Conservation (phyloP, 495 filamentous ascomycete species). For the Monascus purpureus region DNA sequence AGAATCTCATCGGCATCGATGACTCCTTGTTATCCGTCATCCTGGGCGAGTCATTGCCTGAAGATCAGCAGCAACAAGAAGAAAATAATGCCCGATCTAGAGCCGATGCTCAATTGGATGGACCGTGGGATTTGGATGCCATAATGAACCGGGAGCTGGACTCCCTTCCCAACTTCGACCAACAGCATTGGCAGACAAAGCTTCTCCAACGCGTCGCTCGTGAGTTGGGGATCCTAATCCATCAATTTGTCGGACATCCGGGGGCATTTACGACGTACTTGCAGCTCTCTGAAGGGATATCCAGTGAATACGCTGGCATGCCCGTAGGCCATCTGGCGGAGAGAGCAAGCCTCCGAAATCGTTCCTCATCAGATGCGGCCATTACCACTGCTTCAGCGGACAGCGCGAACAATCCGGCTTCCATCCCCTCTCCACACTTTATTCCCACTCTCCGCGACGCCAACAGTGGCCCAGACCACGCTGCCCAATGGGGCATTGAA, state of each 20-base stretch:
- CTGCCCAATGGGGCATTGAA: constrained; percentile 55
- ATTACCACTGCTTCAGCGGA: constrained; percentile 9
- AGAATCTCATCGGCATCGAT: constrained; percentile 83
- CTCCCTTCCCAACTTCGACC: constrained; percentile 19
- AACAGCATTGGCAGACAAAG: constrained; percentile 56
- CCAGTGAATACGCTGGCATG: constrained; percentile 40
- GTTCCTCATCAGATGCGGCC: constrained; percentile 4
- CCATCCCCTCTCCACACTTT: constrained; percentile 28
- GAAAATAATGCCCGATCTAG: constrained; percentile 4
- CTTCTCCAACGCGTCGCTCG: constrained; percentile 72
- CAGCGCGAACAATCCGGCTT: constrained; percentile 11
- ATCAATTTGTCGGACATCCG: constrained; percentile 67
- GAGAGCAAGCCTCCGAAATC: constrained; percentile 7
- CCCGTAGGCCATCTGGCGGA: constrained; percentile 22
- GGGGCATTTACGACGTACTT: constrained; percentile 72
- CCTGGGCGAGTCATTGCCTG: constrained; percentile 69
- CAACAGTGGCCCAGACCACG: constrained; percentile 29
- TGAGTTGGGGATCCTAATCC: constrained; percentile 71
- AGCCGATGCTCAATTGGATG: neutral
- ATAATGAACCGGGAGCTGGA: constrained; percentile 20
- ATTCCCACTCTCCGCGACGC: constrained; percentile 28
- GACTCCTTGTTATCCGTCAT: constrained; percentile 70
- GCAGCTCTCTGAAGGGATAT: constrained; percentile 24
- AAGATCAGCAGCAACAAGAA: constrained; percentile 21
- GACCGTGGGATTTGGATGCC: constrained; percentile 16